phyloP scores from a whole-genome alignment of 139 green algal species.

The Chlorella sp. region DNA sequence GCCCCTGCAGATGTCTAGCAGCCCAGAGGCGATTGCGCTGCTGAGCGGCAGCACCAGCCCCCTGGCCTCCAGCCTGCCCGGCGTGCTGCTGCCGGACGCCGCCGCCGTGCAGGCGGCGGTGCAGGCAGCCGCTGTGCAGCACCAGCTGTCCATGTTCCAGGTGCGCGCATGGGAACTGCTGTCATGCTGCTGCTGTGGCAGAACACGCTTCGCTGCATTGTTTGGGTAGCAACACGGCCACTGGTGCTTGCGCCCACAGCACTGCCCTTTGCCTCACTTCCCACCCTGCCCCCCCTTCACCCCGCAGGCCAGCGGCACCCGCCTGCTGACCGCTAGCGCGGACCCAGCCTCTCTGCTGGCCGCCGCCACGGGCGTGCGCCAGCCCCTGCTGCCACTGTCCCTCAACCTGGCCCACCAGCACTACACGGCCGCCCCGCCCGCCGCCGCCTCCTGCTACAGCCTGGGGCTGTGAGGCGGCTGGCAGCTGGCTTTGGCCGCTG shows the following conservation, averaged over 20 bases:
- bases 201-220: no score
- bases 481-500: no score
- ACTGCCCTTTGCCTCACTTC: no score
- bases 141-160: slow-evolving; percentile 22
- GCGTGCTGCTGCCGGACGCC: neutral
- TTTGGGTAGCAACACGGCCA: no score
- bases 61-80: slow-evolving; percentile 18
- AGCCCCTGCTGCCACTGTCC: slow-evolving; percentile 17
- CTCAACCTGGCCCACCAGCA: slow-evolving; percentile 15
- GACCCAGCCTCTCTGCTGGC: neutral
- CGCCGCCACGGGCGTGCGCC: neutral
- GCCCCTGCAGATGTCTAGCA: no score
- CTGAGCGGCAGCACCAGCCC: neutral
- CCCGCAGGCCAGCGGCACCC: neutral
- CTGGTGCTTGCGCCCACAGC: no score
- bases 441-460: no score
- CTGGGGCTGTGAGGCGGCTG: no score
- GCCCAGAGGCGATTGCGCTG: neutral
- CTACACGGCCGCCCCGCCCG: neutral
- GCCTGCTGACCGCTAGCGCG: neutral
- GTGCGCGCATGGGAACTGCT: neutral
- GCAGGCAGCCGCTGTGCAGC: neutral
- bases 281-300: no score
- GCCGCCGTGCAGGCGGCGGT: slow-evolving; percentile 24
- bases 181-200: no score